Percentiles rank a stretch among this genome's conserved stretches.
Evolutionary conservation across 768 basidiomycete genomes (phyloP).

Genomic region (Zangia roseola): DNA sequence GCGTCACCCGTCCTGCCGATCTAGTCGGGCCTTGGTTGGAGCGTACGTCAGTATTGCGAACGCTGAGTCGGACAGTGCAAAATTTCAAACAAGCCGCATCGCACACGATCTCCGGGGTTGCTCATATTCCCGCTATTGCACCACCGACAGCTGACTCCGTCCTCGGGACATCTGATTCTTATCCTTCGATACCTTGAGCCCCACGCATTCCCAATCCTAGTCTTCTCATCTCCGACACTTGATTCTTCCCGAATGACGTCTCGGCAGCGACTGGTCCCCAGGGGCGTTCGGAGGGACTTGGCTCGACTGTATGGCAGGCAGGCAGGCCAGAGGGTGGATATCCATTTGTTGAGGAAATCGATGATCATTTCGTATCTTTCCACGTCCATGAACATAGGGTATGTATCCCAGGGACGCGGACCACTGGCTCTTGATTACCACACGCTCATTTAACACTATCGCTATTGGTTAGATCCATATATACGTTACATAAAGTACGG

Average conservation of each 20-base stretch:
- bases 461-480: conserved; percentile 7
- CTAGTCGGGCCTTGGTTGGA: conserved; percentile 35
- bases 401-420: conserved; percentile 3
- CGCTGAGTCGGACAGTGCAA: conserved; percentile 53
- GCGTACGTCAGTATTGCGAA: conserved; percentile 49
- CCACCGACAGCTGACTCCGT: conserved; percentile 9
- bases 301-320: conserved; percentile 27
- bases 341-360: conserved; percentile 15
- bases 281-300: conserved; percentile 18
- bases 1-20: background rate
- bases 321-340: conserved; percentile 24
- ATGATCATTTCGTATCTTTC: background rate
- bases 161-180: background rate
- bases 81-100: conserved; percentile 41
- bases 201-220: conserved; percentile 22
- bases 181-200: conserved; percentile 4
- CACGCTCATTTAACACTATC: conserved; percentile 7
- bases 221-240: conserved; percentile 17
- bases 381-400: conserved; percentile 1
- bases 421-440: conserved; percentile 3
- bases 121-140: conserved; percentile 5
- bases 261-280: conserved; percentile 31
- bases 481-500: too few species aligned
- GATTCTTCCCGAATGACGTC: conserved; percentile 33
- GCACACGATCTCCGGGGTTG: conserved; percentile 26